Conservation (phyloP, 208 protist species). For the Crithidia brevicula region DNA sequence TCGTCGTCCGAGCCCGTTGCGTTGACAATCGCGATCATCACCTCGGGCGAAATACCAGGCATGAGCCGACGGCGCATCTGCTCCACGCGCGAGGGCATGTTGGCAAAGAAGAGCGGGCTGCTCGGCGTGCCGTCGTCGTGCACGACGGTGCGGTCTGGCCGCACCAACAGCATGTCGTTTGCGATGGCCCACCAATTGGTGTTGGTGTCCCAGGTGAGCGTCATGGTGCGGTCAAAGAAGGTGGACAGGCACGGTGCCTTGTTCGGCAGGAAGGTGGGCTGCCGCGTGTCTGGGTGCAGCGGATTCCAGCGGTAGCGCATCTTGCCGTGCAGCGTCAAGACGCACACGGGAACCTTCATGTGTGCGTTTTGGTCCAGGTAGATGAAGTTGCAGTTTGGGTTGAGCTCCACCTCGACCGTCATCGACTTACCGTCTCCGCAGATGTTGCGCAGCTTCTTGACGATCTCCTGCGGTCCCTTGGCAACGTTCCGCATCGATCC, state of each 20-base stretch:
- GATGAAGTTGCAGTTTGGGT: conserved; percentile 72
- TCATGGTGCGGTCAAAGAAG: conserved; percentile 87
- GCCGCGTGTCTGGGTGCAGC: conserved; percentile 30
- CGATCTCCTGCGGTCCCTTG: conserved; percentile 48
- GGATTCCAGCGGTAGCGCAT: conserved; percentile 75
- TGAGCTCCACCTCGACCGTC: conserved; percentile 50
- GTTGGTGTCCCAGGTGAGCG: conserved; percentile 38
- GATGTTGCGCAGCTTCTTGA: conserved; percentile 46
- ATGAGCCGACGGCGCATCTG: conserved; percentile 61
- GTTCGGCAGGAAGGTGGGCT: conserved; percentile 38
- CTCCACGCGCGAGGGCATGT: conserved; percentile 57
- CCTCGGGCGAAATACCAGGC: conserved; percentile 45
- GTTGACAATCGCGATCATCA: conserved; percentile 65
- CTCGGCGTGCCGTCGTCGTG: conserved; percentile 55
- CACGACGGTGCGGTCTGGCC: conserved; percentile 69
- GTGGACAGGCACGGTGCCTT: conserved; percentile 58
- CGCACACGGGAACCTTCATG: conserved; percentile 64
- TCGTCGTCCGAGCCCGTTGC: conserved; percentile 42
- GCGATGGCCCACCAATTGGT: conserved; percentile 52
- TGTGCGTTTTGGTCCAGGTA: conserved; percentile 40
- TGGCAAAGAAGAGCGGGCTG: conserved; percentile 76
- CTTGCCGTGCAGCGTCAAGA: conserved; percentile 82
- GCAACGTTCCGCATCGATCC: conserved; percentile 56
- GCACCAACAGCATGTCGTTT: conserved; percentile 87
- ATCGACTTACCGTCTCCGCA: conserved; percentile 53